These are phyloP conservation scores for Zasmidium angulare DNA, from an alignment of 2,329 filamentous ascomycete species.

Conservation along the genomic window DNA sequence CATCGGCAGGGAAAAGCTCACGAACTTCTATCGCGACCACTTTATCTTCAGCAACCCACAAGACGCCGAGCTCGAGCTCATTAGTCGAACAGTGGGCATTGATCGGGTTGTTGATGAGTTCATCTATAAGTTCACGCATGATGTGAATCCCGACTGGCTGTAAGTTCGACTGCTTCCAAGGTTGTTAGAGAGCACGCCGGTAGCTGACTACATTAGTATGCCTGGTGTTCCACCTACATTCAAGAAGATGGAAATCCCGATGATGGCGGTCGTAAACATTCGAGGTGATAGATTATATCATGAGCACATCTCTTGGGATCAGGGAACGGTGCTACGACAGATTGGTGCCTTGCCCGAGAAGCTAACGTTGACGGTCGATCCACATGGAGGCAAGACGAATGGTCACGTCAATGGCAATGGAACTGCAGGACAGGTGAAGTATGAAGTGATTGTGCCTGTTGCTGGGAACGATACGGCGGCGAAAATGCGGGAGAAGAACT, in stretches of 20 bases:
- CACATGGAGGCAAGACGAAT: constrained; percentile 27
- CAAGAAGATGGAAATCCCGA: constrained; percentile 57
- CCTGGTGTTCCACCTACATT: constrained; percentile 61
- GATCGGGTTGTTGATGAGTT: constrained; percentile 74
- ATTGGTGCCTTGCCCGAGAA: constrained; percentile 64
- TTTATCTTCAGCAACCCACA: constrained; percentile 73
- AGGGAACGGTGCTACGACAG: constrained; percentile 62
- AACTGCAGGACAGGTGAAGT: constrained; percentile 40
- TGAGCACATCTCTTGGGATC: constrained; percentile 72
- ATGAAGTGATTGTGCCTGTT: constrained; percentile 63
- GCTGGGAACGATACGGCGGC: constrained; percentile 55
- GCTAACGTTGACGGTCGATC: constrained; percentile 57
- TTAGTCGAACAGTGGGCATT: constrained; percentile 69
- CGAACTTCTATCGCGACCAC: constrained; percentile 68
- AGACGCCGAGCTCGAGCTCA: constrained; percentile 66
- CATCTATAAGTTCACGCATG: constrained; percentile 64
- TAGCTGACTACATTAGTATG: constrained; percentile 26
- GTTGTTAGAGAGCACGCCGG: no score
- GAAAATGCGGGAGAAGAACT: constrained; percentile 54
- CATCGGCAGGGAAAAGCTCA: constrained; percentile 62
- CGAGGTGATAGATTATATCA: constrained; percentile 68
- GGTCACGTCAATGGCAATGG: constrained; percentile 12
- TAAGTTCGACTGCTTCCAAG: constrained; percentile 32
- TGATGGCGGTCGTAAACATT: constrained; percentile 66
- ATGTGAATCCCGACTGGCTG: constrained; percentile 67